Percentiles rank a stretch among this genome's conserved stretches.
phyloP scores from a whole-genome alignment of 1,284 basidiomycete genomes.

The Afroboletus lepidellus region DNA sequence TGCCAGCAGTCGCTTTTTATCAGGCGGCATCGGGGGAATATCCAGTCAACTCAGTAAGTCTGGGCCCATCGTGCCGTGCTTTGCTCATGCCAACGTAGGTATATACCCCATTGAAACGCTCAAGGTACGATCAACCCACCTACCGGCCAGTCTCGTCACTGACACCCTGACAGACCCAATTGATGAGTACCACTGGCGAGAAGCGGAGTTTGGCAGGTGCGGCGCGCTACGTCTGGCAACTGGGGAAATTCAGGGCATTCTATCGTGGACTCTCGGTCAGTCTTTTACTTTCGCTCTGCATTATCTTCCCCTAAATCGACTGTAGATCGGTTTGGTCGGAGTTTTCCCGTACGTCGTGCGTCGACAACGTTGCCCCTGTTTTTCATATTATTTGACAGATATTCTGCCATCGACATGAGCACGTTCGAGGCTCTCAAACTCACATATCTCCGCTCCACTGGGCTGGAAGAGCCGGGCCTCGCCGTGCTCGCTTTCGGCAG shows the following conservation, averaged over 20 bases:
- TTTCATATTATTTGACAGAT: conserved; percentile 40
- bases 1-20: conserved; percentile 88
- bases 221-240: conserved; percentile 67
- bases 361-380: not conserved
- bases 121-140: conserved; percentile 50
- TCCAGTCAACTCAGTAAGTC: conserved; percentile 84
- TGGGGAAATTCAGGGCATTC: conserved; percentile 84
- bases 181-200: conserved; percentile 82
- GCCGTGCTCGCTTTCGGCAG: conserved; percentile 86
- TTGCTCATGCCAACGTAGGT: conserved; percentile 44
- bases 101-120: conserved; percentile 90
- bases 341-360: conserved; percentile 74
- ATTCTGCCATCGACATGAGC: conserved; percentile 93
- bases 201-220: conserved; percentile 61
- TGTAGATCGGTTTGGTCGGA: conserved; percentile 82
- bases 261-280: conserved; percentile 90
- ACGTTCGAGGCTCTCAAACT: conserved; percentile 91
- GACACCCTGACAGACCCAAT: conserved; percentile 67
- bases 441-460: conserved; percentile 77
- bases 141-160: conserved; percentile 1
- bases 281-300: conserved; percentile 19
- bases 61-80: not conserved
- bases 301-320: conserved; percentile 14
- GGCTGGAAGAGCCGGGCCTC: conserved; percentile 79
- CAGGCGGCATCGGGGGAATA: conserved; percentile 94